Evolutionary conservation across 495 filamentous ascomycete species (phyloP), one percentile per base, ranked within the genome.

Genomic region (Hypomontagnella monticulosa): DNA sequence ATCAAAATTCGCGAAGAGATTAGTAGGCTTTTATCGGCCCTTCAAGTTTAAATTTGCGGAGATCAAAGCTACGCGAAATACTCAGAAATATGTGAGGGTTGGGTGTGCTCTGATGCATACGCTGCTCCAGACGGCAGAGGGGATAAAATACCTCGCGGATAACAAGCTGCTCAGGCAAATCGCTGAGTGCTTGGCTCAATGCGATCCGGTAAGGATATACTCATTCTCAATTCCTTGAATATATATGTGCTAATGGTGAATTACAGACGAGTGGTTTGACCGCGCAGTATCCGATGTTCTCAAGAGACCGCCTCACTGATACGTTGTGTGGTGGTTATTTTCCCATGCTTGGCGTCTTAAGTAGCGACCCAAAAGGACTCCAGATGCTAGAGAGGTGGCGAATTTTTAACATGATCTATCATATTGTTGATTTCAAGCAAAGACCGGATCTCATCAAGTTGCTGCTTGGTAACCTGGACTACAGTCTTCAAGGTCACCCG

Each of bases 341-440:
- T 77, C 86, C 92, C 14, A 91, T 99, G 79, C 79, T 99, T 6
- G 95, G 95, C 10, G 87, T 88, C 11, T 73, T 99, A 59, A 97
- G 90, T 71, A 88, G 87, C 41, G 92, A 97, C 73, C 75, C 82
- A 0, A 90, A 87, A 58, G 95, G 95, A 0, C 82, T 97, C 23
- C 84, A 87, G 65, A 97, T 98, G 85, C 88, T 99, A 75, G 93
- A 97, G 71, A 83, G 92, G 63, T 98, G 94, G 93, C 91, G 91
- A 62, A 94, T 98, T 83, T 89, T 97, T 73, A 98, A 97, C 75
- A 98, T 98, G 92, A 93, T 97, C 80, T 99, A 99, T 73, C 94
- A 97, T 72, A 95, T 99, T 69, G 86, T 96, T 55, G 96, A 98
- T 69, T 83, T 97, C 15, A 88, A 89, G 66, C 88, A 92, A 72